These are phyloP conservation scores for Fusarium euwallaceae DNA, from an alignment of 2,329 filamentous ascomycete genomes.

Conservation along the genomic window DNA sequence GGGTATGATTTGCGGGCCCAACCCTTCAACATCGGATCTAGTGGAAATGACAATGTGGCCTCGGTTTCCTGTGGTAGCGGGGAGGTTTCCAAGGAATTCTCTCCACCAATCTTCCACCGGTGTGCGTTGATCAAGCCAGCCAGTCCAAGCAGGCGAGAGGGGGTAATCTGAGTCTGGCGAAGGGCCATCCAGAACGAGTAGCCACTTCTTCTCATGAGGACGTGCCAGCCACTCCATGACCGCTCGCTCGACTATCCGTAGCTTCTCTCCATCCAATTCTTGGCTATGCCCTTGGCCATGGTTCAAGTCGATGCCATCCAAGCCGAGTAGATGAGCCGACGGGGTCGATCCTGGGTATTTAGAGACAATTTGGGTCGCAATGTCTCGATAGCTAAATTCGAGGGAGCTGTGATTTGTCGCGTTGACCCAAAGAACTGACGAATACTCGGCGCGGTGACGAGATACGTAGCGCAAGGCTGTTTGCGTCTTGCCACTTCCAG, in stretches of 20 bases:
- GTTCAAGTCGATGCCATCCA: neutral
- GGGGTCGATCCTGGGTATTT: neutral
- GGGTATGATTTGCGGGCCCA: neutral
- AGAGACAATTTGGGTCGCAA: neutral
- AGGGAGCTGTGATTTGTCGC: neutral
- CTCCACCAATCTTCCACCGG: neutral
- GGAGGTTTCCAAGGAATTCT: neutral
- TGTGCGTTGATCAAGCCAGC: neutral
- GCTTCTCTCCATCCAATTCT: neutral
- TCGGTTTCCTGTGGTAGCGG: neutral
- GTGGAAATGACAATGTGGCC: neutral
- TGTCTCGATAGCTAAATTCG: neutral
- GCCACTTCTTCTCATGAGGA: neutral
- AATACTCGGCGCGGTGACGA: neutral
- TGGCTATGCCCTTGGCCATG: neutral
- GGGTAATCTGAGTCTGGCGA: neutral
- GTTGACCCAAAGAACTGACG: neutral
- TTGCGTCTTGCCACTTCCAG: neutral
- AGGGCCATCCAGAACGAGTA: neutral
- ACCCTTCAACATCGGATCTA: neutral
- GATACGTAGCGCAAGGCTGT: neutral
- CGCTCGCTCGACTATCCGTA: neutral
- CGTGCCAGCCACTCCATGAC: neutral
- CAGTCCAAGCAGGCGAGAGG: neutral
- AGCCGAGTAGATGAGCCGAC: neutral